Conservation (phyloP, 2,329 filamentous ascomycete genomes). For the Colletotrichum limetticola region DNA sequence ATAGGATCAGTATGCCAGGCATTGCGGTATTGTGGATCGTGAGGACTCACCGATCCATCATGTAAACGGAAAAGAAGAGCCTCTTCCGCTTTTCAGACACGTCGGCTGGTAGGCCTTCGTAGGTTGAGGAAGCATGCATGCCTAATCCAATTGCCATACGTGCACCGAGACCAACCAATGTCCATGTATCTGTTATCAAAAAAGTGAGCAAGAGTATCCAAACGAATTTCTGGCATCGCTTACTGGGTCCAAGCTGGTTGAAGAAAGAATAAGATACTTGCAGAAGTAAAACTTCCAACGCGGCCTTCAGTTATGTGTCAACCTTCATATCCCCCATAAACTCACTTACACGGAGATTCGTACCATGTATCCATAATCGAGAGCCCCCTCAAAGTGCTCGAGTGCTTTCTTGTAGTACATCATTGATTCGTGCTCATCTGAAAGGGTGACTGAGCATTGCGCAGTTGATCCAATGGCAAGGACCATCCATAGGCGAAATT, state of each 20-base stretch:
- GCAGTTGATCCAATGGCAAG: constrained; percentile 58
- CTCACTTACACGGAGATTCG: constrained; percentile 4
- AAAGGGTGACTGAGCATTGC: constrained; percentile 53
- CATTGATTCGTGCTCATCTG: constrained; percentile 54
- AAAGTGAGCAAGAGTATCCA: background rate
- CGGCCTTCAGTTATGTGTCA: constrained; percentile 41
- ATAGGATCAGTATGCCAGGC: background rate
- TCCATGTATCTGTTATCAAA: constrained; percentile 53
- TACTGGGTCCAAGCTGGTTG: constrained; percentile 57
- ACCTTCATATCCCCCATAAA: background rate
- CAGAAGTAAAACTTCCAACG: constrained; percentile 55
- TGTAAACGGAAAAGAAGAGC: constrained; percentile 58
- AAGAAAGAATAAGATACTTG: constrained; percentile 61
- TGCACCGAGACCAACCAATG: constrained; percentile 55
- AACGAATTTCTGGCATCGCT: constrained; percentile 24
- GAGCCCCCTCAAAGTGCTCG: constrained; percentile 50
- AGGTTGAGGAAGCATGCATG: constrained; percentile 49
- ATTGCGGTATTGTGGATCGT: background rate
- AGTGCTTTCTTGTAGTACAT: constrained; percentile 56
- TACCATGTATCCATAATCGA: constrained; percentile 52
- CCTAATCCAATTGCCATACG: constrained; percentile 56
- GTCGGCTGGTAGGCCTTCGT: constrained; percentile 45
- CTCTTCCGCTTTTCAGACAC: constrained; percentile 51
- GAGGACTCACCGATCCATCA: constrained; percentile 55
- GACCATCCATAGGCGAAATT: constrained; percentile 60